Evolutionary conservation across 164 flowering plant species (phyloP).

Genomic region (Macadamia integrifolia): DNA sequence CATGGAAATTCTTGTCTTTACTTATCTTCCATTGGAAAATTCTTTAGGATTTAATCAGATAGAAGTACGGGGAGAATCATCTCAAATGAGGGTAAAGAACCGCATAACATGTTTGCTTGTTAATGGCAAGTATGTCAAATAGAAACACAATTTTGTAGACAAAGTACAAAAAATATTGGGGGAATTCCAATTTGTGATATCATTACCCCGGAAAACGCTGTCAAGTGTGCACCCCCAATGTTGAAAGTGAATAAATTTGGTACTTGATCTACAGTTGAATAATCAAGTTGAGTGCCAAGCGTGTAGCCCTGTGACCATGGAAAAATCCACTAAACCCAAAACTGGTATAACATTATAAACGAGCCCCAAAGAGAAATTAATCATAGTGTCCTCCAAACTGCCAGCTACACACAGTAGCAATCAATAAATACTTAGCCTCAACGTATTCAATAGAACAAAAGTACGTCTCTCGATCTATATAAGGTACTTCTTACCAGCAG

Average conservation of each 20-base stretch:
- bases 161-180: neutral
- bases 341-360: neutral
- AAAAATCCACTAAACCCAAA: neutral
- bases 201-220: conserved; percentile 81
- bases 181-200: neutral
- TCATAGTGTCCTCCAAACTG: conserved; percentile 40
- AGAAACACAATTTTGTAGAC: neutral
- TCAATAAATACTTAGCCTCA: conserved; percentile 68
- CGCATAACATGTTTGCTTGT: no score
- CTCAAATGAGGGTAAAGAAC: neutral
- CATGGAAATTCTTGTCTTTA: no score
- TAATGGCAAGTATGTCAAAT: neutral
- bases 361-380: neutral
- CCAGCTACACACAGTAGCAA: conserved; percentile 84
- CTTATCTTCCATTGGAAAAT: no score
- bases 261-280: conserved; percentile 80
- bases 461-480: conserved; percentile 63
- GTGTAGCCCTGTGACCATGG: conserved; percentile 50
- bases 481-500: conserved; percentile 44
- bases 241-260: conserved; percentile 96
- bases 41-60: no score
- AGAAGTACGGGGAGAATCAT: no score
- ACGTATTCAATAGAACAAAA: conserved; percentile 39
- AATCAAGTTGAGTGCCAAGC: conserved; percentile 87
- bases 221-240: conserved; percentile 53